Base-by-base conservation (phyloP, 495 filamentous ascomycete genomes). In the Saxophila tyrrhenica region DNA sequence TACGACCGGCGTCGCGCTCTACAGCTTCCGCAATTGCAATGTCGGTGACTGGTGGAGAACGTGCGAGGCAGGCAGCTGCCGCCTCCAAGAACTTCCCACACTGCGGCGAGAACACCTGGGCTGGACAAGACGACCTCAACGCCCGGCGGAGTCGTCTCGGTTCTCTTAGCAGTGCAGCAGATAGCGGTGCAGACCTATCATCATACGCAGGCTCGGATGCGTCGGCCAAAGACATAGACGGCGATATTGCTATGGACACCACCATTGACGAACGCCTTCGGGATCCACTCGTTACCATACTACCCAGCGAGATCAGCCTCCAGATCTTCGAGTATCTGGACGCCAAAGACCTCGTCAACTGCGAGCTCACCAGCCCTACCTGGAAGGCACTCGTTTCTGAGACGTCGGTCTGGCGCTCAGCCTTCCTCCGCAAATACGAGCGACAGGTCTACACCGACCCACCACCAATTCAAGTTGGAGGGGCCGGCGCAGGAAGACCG, bases 261-360 rank as follows among this genome's bases (percentile, higher is more conserved):
- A n/a, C 23, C 24, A 25, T 53, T 16, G 32, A 43, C 24, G 25
- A 39, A 19, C 22, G 7, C 25, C 1, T 50, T n/a, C 17, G 24
- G 25, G 39, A 50, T 17, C 42, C 48, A 2, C 21, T 39, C n/a
- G 43, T 73, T 67, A 66, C 70, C 3, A 62, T 65, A 39, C 72
- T 95, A 11, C 89, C 89, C 1, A 56, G 73, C 0, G 89, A 95
- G 69, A 72, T 95, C 42, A 73, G 80, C 35, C 76, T 84, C 19
- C 80, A 87, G 35, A 76, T 94, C 39, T 74, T 95, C 38, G 76
- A 80, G 5, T 76, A 78, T 55, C 73, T 95, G 17, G 84, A 92
- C 59, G 83, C 81, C 19, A 46, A 70, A 19, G 83, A 82, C 0
- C 73, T 95, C 45, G 71, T 76, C 41, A 74, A 73, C 9, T 73